Evolutionary conservation across 163 green algal genomes (phyloP), one percentile per base, ranked within the genome.

Genomic region (Chloromonas sp.): DNA sequence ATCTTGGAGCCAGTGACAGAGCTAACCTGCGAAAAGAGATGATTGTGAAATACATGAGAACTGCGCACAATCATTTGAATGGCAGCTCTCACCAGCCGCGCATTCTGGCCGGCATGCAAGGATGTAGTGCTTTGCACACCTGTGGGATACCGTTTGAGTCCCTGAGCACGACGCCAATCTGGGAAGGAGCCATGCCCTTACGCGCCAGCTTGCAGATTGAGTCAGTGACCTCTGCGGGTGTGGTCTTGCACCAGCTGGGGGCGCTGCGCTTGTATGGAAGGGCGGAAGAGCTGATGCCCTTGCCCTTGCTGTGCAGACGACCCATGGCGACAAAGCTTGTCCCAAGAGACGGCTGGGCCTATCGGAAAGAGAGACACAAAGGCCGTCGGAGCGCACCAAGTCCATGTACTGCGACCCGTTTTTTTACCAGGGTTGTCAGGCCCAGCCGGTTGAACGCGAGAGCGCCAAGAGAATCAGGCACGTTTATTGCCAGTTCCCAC

Each of bases 161-260:
- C 91, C 97, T 94, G 83, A 99, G 94, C 71, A 98, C 87, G 60
- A 99, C 95, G 87, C 97, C 97, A 82, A 99, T 99, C 92, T 98
- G 94, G 36, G 95, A 98, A 85, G 97, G 97, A n/a, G 96, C 98
- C 88, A 98, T 91, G 85, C 97, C 97, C 94, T 99, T 99, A 92
- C 97, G 98, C 60, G 97, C 96, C 79, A 99, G 91, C 94, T 99
- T 99, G 92, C 85, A 95, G 89, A 99, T 99, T n/a, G 84, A 58
- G 11, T 86, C 82, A n/a, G 84, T 83, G 66, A 98, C 96, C 92
- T 99, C 97, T 71, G 82, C 57, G 15, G 91, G 60, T 59, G 96
- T 94, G 82, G 94, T 94, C 94, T 99, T 99, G 87, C 98, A 90
- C 97, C 97, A 99, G 80, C 90, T 95, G 13, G 97, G 96, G 60